A percentile compares a stretch with the other conserved stretches of the same genome.
Evolutionary conservation across 148 eudicot species (phyloP).

Genomic region (Vaccinium darrowii): DNA sequence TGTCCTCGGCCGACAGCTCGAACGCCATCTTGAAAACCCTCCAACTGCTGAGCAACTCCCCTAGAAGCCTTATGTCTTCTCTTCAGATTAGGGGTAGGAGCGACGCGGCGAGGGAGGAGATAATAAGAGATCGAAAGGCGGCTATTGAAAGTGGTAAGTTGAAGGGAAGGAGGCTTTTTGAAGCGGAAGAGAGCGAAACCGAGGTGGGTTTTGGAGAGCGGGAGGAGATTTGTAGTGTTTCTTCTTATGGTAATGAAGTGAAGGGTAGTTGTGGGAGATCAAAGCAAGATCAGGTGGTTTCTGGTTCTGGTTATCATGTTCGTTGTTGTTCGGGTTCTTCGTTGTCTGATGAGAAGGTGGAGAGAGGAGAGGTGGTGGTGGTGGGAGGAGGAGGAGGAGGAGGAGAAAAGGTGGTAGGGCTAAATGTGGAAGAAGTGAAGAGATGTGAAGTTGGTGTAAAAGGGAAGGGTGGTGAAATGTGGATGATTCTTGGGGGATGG

Average conservation of each 20-base stretch:
- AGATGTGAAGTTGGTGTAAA: too few species aligned
- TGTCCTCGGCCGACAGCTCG: background rate
- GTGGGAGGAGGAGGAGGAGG: background rate
- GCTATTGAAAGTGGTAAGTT: constrained; percentile 1
- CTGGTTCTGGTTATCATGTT: background rate
- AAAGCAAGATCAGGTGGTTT: background rate
- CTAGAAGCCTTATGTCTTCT: constrained; percentile 23
- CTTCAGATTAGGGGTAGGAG: background rate
- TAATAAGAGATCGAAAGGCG: background rate
- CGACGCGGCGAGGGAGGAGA: background rate
- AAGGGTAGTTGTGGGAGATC: constrained; percentile 12
- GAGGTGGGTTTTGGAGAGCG: constrained; percentile 5
- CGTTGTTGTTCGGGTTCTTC: constrained; percentile 5
- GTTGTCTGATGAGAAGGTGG: constrained; percentile 2
- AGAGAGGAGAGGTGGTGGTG: background rate
- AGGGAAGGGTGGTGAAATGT: constrained; percentile 2
- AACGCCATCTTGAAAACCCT: background rate
- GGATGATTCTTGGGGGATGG: background rate
- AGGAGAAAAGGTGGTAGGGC: background rate
- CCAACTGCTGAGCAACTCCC: constrained; percentile 15
- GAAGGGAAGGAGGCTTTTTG: constrained; percentile 25
- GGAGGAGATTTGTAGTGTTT: background rate
- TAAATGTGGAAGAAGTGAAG: background rate
- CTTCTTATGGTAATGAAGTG: constrained; percentile 5
- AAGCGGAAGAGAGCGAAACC: background rate